phyloP scores from a whole-genome alignment of 306 rosid species.

The Lablab purpureus region DNA sequence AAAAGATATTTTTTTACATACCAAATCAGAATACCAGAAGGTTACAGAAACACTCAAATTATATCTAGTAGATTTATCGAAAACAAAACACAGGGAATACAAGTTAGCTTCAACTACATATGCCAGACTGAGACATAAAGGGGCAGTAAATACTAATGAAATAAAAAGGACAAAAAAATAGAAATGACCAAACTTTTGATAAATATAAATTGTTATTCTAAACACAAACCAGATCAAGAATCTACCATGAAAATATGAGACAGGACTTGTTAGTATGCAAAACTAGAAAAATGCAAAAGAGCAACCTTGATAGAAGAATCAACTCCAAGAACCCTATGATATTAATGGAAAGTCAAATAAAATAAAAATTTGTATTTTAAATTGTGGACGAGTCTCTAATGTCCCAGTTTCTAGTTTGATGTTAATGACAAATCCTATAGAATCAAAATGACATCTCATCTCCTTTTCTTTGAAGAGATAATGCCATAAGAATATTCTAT shows the following conservation, averaged over 20 bases:
- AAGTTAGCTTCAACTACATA: constrained; percentile 12
- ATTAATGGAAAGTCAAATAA: constrained; percentile 26
- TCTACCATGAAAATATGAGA: neutral
- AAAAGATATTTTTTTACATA: constrained; percentile 27
- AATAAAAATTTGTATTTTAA: constrained; percentile 37
- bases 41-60: constrained; percentile 14
- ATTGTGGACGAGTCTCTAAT: neutral
- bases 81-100: neutral
- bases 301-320: constrained; percentile 5
- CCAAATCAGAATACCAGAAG: constrained; percentile 12
- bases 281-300: neutral
- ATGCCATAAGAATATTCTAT: constrained; percentile 24
- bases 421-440: constrained; percentile 13
- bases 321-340: constrained; percentile 11
- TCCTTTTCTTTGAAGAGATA: constrained; percentile 33
- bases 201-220: neutral
- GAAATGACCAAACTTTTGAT: constrained; percentile 13
- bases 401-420: constrained; percentile 38
- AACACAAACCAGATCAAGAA: constrained; percentile 34
- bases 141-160: neutral
- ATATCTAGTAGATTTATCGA: constrained; percentile 13
- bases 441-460: constrained; percentile 41
- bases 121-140: constrained; percentile 8
- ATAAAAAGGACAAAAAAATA: constrained; percentile 35
- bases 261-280: neutral